Percentiles rank a stretch among this genome's conserved stretches.
Evolutionary conservation across 164 flowering plant species (phyloP).

Genomic region (Taxillus chinensis): DNA sequence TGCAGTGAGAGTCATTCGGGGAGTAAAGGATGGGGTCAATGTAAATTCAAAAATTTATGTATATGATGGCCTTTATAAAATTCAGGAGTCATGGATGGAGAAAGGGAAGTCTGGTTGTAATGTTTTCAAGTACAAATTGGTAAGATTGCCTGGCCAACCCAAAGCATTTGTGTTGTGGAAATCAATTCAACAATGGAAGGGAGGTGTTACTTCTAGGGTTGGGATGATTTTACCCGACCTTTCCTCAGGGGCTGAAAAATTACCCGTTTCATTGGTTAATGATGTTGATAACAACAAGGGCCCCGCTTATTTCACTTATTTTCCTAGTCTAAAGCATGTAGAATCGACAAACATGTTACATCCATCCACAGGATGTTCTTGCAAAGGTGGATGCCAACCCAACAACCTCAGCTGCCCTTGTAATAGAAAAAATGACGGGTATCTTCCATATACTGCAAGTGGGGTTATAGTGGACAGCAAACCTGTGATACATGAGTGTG

Average conservation of each 20-base stretch:
- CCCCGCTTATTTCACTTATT: conserved; percentile 32
- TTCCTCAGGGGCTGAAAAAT: conserved; percentile 36
- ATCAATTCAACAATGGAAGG: conserved; percentile 34
- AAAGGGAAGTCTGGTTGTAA: conserved; percentile 36
- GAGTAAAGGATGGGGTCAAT: conserved; percentile 25
- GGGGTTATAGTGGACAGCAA: conserved; percentile 4
- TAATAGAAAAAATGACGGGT: conserved; percentile 3
- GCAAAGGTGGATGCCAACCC: conserved; percentile 23
- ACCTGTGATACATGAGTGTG: conserved; percentile 6
- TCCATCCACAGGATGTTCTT: conserved; percentile 24
- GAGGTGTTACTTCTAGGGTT: conserved; percentile 18
- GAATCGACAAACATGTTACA: conserved; percentile 15
- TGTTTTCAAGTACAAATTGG: conserved; percentile 39
- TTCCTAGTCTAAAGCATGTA: conserved; percentile 22
- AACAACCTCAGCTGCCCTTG: conserved; percentile 10
- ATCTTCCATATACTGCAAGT: conserved; percentile 6
- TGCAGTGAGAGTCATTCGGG: conserved; percentile 45
- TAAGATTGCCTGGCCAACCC: conserved; percentile 42
- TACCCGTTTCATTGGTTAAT: conserved; percentile 47
- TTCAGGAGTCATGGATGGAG: conserved; percentile 46
- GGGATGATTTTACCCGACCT: conserved; percentile 35
- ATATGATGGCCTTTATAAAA: conserved; percentile 50
- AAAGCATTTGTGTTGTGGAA: conserved; percentile 38
- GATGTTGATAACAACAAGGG: conserved; percentile 49
- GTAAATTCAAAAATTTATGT: conserved; percentile 27